Percentiles rank a stretch among this genome's conserved stretches.
These are phyloP conservation scores for Aeschynomene evenia DNA, from an alignment of 306 rosid species.

Conservation along the genomic window DNA sequence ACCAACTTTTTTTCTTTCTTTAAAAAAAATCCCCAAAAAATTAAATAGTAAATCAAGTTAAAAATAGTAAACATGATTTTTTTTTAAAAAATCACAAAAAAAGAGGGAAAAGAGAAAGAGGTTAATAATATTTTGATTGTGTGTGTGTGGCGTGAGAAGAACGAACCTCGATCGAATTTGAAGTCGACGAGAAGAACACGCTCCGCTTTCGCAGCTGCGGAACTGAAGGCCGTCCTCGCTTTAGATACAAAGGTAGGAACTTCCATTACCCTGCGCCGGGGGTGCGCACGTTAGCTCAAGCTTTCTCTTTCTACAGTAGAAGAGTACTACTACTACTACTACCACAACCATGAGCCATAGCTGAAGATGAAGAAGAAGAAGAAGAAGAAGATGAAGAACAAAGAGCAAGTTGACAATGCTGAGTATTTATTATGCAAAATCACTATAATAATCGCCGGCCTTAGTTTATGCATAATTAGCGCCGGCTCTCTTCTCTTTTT, in stretches of 20 bases:
- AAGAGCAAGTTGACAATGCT: too few species aligned
- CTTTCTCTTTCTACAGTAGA: neutral
- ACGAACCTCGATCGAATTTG: conserved; percentile 78
- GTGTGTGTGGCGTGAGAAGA: conserved; percentile 15
- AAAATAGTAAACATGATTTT: neutral
- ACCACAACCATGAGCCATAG: neutral
- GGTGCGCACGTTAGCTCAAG: conserved; percentile 33
- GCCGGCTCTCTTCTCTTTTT: neutral
- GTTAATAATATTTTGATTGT: neutral
- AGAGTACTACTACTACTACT: too few species aligned
- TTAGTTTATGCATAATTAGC: too few species aligned
- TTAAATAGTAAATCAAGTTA: neutral
- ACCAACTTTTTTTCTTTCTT: too few species aligned
- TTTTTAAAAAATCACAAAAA: neutral
- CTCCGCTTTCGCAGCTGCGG: conserved; percentile 99
- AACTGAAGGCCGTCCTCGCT: conserved; percentile 94
- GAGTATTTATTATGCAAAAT: too few species aligned
- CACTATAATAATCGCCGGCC: too few species aligned
- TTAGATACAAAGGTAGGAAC: conserved; percentile 78
- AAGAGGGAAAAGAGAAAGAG: neutral
- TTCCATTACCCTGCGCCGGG: conserved; percentile 59
- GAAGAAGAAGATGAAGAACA: neutral
- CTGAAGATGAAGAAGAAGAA: neutral
- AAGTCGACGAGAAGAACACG: conserved; percentile 65
- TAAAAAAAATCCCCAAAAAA: neutral